A percentile compares a stretch with the other conserved stretches of the same genome.
Conservation (phyloP, 2,329 filamentous ascomycete species). For the Colletotrichum camelliae region DNA sequence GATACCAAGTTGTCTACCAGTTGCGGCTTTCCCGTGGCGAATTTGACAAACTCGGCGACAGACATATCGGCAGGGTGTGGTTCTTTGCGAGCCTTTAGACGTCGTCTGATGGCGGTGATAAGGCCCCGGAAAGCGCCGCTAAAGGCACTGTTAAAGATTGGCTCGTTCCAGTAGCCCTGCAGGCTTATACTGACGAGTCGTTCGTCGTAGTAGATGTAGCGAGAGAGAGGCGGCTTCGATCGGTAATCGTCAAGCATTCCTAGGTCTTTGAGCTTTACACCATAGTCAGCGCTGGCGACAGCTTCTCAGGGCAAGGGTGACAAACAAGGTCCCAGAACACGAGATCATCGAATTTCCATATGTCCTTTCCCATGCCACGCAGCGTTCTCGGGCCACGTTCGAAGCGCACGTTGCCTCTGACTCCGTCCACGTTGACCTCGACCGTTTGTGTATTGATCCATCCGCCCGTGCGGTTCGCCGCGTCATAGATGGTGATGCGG, state of each 20-base stretch:
- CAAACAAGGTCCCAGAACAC: conserved; percentile 75
- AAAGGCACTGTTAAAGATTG: conserved; percentile 39
- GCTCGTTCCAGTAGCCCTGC: conserved; percentile 25
- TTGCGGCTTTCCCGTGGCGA: conserved; percentile 55
- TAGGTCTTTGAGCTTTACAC: conserved; percentile 1
- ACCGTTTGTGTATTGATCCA: conserved; percentile 78
- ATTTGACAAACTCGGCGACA: conserved; percentile 68
- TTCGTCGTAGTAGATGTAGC: conserved; percentile 90
- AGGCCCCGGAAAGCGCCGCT: conserved; percentile 32
- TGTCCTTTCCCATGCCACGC: conserved; percentile 52
- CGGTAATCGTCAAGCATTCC: background rate
- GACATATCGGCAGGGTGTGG: conserved; percentile 66
- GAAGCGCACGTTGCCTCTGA: conserved; percentile 67
- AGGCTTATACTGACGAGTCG: conserved; percentile 45
- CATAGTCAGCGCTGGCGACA: background rate
- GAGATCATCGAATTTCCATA: conserved; percentile 61
- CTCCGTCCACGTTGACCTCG: conserved; percentile 60
- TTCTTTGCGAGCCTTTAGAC: conserved; percentile 23
- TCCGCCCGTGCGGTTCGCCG: conserved; percentile 72
- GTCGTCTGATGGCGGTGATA: conserved; percentile 40
- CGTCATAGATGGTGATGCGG: conserved; percentile 84
- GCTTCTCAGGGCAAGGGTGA: conserved; percentile 16
- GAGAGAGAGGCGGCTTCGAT: conserved; percentile 33
- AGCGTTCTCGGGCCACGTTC: conserved; percentile 86
- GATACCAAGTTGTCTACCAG: conserved; percentile 77